A percentile compares a stretch with the other conserved stretches of the same genome.
Evolutionary conservation across 2,329 filamentous ascomycete species (phyloP).

Genomic region (Paecilomyces niveus): DNA sequence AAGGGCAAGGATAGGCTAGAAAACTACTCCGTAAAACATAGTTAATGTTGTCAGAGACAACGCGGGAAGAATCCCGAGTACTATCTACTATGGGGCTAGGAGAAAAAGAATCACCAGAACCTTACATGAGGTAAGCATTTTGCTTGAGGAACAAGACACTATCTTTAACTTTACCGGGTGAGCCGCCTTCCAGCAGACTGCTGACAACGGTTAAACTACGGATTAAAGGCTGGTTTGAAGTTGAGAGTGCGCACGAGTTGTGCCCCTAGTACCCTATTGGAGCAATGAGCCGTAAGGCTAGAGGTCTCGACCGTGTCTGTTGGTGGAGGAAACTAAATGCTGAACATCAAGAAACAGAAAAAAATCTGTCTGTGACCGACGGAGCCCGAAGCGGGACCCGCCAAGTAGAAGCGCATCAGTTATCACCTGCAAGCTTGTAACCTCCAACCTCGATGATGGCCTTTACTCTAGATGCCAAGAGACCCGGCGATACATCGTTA

Average conservation of each 20-base stretch:
- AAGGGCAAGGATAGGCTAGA: too few relatives aligned
- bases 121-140: too few relatives aligned
- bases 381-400: neutral
- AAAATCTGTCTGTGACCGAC: neutral
- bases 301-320: neutral
- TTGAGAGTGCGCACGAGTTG: neutral
- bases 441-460: neutral
- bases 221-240: neutral
- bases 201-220: too few relatives aligned
- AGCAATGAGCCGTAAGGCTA: neutral
- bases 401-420: neutral
- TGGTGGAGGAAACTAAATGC: neutral
- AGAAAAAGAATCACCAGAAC: too few relatives aligned
- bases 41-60: too few relatives aligned
- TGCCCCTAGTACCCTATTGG: neutral
- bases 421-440: neutral
- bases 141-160: too few relatives aligned
- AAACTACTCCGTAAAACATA: too few relatives aligned
- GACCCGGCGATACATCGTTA: neutral
- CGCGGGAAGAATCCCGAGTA: too few relatives aligned
- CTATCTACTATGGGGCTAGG: too few relatives aligned
- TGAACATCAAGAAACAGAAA: neutral
- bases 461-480: neutral
- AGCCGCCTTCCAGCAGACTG: too few relatives aligned
- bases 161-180: too few relatives aligned